Evolutionary conservation across 1,139 yeast genomes (phyloP).

Genomic region (Zhuliangozyma parablackwelliae): DNA sequence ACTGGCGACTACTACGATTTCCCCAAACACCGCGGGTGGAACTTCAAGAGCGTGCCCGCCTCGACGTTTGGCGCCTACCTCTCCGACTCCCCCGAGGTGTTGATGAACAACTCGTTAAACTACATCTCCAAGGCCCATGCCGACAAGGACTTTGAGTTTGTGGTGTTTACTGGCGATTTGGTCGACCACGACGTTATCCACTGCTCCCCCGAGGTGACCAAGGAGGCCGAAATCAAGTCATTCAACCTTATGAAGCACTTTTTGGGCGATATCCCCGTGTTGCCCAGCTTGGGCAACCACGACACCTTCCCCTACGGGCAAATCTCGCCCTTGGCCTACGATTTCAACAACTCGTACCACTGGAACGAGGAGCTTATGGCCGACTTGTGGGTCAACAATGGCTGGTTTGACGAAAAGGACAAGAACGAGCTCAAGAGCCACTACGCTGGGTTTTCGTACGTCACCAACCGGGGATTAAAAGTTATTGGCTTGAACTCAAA

Average conservation of each 20-base stretch:
- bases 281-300: constrained; percentile 65
- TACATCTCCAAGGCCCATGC: constrained; percentile 35
- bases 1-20: constrained; percentile 39
- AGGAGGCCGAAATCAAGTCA: constrained; percentile 49
- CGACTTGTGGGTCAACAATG: constrained; percentile 48
- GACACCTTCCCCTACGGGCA: constrained; percentile 74
- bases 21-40: constrained; percentile 35
- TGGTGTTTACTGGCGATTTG: constrained; percentile 67
- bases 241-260: constrained; percentile 52
- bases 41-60: constrained; percentile 47
- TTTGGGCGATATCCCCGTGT: constrained; percentile 55
- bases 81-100: constrained; percentile 62
- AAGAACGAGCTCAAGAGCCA: constrained; percentile 28
- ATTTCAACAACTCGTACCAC: constrained; percentile 43
- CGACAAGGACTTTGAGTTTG: constrained; percentile 47
- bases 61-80: constrained; percentile 55
- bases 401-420: constrained; percentile 29
- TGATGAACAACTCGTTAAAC: constrained; percentile 52
- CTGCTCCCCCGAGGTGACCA: constrained; percentile 45
- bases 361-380: constrained; percentile 63
- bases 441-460: constrained; percentile 60
- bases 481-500: constrained; percentile 65
- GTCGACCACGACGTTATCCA: constrained; percentile 55
- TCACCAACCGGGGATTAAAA: constrained; percentile 54
- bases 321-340: constrained; percentile 45